A percentile compares a stretch with the other conserved stretches of the same genome.
Conservation (phyloP, 345 rosid genomes). For the Streptanthus diversifolius region DNA sequence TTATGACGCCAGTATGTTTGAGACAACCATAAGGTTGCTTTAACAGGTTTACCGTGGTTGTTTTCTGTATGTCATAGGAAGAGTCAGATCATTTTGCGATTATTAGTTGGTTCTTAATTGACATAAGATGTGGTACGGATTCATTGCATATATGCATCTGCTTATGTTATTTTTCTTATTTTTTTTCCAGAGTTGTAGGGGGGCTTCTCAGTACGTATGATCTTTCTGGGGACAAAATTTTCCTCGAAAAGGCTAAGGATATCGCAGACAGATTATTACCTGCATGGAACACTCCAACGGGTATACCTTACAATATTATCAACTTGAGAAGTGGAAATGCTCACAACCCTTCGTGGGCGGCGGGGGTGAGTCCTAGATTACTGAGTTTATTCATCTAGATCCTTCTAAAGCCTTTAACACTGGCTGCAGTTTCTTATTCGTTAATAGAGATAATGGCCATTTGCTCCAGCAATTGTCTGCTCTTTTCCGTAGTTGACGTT, state of each 20-base stretch:
- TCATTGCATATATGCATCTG: conserved; percentile 3
- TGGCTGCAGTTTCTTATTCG: not conserved
- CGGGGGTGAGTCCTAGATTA: conserved; percentile 66
- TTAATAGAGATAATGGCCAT: not conserved
- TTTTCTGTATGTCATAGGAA: conserved; percentile 26
- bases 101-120: conserved; percentile 13
- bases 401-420: not conserved
- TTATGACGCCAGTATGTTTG: conserved; percentile 94
- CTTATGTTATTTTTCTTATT: conserved; percentile 17
- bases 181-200: conserved; percentile 77
- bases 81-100: conserved; percentile 16
- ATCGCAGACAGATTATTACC: conserved; percentile 94
- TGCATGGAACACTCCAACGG: conserved; percentile 84
- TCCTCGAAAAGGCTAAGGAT: conserved; percentile 92
- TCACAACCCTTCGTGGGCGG: conserved; percentile 83
- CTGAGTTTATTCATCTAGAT: not conserved
- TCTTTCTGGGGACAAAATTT: conserved; percentile 84
- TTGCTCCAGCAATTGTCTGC: not conserved
- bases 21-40: conserved; percentile 99
- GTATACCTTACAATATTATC: conserved; percentile 85
- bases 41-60: conserved; percentile 64
- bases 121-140: not conserved
- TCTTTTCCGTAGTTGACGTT: not conserved
- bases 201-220: conserved; percentile 97
- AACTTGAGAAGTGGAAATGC: conserved; percentile 78